phyloP scores from a whole-genome alignment of 164 flowering plant genomes.

The Stephania cephalantha region DNA sequence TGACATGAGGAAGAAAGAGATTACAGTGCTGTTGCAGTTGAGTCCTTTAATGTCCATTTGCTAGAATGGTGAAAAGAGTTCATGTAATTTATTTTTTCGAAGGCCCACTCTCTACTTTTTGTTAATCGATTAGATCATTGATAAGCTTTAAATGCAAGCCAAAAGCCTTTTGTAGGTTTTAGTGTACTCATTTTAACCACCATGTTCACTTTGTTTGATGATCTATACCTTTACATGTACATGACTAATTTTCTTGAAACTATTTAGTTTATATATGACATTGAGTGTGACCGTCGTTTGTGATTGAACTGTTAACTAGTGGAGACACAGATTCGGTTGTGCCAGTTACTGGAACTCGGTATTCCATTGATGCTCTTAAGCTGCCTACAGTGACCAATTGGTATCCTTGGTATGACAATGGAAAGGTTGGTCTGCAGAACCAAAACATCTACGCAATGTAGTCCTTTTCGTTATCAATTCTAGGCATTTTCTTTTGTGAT shows the following conservation, averaged over 20 bases:
- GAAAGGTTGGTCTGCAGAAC: conserved; percentile 51
- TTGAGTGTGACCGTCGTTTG: neutral
- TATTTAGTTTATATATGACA: neutral
- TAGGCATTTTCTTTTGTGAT: neutral
- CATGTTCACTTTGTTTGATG: no score
- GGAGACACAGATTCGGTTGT: conserved; percentile 96
- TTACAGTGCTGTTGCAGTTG: neutral
- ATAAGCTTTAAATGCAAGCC: no score
- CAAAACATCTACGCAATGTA: neutral
- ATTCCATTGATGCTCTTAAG: conserved; percentile 78
- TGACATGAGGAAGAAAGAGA: no score
- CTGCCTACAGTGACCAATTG: conserved; percentile 69
- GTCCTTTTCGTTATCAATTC: neutral
- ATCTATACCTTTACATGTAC: neutral
- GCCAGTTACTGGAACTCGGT: conserved; percentile 86
- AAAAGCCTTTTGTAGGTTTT: no score
- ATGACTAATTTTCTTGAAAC: neutral
- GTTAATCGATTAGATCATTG: no score
- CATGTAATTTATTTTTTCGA: no score
- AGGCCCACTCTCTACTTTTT: neutral
- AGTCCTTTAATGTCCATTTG: neutral
- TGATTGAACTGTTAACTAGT: conserved; percentile 34
- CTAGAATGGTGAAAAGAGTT: no score
- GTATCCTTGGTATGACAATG: conserved; percentile 84
- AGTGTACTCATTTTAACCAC: no score